Conservation (phyloP, 2,329 filamentous ascomycete species). For the Aspergillus costaricaensis region DNA sequence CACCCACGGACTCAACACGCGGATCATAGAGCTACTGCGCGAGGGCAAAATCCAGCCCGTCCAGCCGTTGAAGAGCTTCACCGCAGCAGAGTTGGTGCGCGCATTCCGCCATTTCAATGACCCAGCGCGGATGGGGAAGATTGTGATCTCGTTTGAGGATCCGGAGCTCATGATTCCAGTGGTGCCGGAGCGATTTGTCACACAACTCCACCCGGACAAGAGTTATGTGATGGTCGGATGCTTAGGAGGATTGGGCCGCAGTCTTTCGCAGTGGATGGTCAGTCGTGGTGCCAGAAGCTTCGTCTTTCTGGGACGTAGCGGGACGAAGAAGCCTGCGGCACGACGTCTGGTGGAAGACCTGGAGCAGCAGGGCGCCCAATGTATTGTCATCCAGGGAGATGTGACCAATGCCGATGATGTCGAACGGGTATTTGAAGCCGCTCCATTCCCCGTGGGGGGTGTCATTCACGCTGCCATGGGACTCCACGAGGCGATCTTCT, state of each 20-base stretch:
- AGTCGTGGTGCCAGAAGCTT: conserved; percentile 16
- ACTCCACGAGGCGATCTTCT: conserved; percentile 50
- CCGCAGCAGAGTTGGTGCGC: conserved; percentile 2
- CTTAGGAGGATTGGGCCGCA: conserved; percentile 57
- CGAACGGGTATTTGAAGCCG: neutral
- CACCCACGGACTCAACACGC: neutral
- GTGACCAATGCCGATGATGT: conserved; percentile 8
- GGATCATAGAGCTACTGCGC: neutral
- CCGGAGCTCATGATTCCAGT: neutral
- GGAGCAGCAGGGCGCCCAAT: neutral
- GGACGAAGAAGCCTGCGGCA: conserved; percentile 11
- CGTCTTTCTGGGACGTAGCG: conserved; percentile 54
- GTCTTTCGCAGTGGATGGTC: conserved; percentile 29
- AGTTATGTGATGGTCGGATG: conserved; percentile 59
- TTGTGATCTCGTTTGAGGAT: conserved; percentile 1
- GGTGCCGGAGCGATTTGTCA: neutral
- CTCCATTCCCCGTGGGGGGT: conserved; percentile 13
- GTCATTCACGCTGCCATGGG: conserved; percentile 23
- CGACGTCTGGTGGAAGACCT: conserved; percentile 2
- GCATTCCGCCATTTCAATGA: conserved; percentile 7
- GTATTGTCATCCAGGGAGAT: conserved; percentile 8
- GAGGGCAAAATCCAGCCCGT: conserved; percentile 1
- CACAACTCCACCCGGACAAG: conserved; percentile 25
- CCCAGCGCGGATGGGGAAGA: conserved; percentile 6
- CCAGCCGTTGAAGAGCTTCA: conserved; percentile 2